Percentiles rank a stretch among this genome's conserved stretches.
These are phyloP conservation scores for Sodiomyces alkalinus DNA, from an alignment of 2,329 filamentous ascomycete genomes.

Conservation along the genomic window DNA sequence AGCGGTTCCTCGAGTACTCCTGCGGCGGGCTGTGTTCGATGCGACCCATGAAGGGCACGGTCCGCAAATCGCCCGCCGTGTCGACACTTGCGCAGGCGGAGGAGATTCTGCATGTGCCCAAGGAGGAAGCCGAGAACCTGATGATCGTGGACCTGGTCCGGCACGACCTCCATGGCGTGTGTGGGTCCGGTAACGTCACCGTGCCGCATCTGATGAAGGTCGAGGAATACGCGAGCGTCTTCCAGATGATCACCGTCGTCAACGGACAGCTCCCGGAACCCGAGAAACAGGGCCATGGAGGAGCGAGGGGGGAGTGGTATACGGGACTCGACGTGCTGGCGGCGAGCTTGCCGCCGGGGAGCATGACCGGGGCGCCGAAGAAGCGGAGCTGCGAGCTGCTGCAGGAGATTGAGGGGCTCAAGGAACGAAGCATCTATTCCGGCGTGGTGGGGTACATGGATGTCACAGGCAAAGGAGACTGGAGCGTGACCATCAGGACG, in stretches of 20 bases:
- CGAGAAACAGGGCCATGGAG: not conserved
- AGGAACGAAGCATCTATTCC: constrained; percentile 64
- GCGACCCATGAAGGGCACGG: constrained; percentile 92
- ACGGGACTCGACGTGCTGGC: constrained; percentile 65
- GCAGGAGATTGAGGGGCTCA: constrained; percentile 45
- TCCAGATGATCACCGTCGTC: constrained; percentile 80
- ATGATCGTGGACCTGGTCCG: constrained; percentile 98
- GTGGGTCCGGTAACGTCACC: constrained; percentile 54
- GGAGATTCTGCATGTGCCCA: constrained; percentile 58
- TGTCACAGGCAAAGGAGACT: constrained; percentile 70
- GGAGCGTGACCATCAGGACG: constrained; percentile 80
- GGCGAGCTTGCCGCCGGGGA: constrained; percentile 69
- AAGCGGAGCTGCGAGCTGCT: constrained; percentile 81
- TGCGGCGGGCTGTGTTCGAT: constrained; percentile 51
- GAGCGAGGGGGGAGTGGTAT: constrained; percentile 19
- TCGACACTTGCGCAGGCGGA: constrained; percentile 59
- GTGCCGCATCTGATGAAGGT: constrained; percentile 72
- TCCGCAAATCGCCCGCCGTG: constrained; percentile 55
- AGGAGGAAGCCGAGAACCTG: constrained; percentile 88
- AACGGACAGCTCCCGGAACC: constrained; percentile 44
- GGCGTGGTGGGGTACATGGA: constrained; percentile 86
- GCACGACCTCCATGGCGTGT: constrained; percentile 80
- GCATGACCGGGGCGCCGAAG: constrained; percentile 95
- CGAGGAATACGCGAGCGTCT: constrained; percentile 83
- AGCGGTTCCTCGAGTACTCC: constrained; percentile 60